Evolutionary conservation across 1,139 yeast genomes (phyloP), one percentile per base, ranked within the genome.

Genomic region (Yamadazyma sp.): DNA sequence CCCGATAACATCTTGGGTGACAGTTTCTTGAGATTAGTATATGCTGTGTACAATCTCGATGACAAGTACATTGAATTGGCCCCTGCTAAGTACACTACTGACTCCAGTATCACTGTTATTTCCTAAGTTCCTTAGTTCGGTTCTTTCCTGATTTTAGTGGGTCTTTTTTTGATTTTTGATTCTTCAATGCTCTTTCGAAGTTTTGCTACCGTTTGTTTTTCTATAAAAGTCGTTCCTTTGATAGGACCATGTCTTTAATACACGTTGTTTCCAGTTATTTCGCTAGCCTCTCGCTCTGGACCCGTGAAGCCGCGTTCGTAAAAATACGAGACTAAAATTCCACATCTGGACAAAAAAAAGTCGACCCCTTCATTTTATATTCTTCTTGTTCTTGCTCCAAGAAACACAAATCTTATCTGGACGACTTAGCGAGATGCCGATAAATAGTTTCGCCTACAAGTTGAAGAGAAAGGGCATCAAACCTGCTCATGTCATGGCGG

Each of bases 31-130:
- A 73, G 87, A 44, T 69, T 77, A 35, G 89, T 85, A 11, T 88
- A 88, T 56, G 76, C 80, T 39, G 95, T 87, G 32, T 87, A 77
- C 50, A 89, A 88, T 58, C 64, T 86, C 46, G 89, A 84, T 26
- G 76, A 74, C 44, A 60, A 65, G 37, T 76, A 77, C 51, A 66
- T 88, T 21, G 80, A 82, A 1, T 41, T 89, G 37, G 96, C 94
- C 2, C 85, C 76, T 48, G 84, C 82, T n/a, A 63, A 63, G 43
- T 61, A 53, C 41, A 56, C 74, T 10, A 45, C n/a, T 20, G 56
- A 61, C 6, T 73, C 69, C 39, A 56, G 70, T 35, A 67, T 80
- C 10, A 9, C 12, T 29, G 23, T 17, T n/a, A 29, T 29, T 17
- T 16, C 31, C 4, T 29, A 17, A 11, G 20, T 15, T n/a, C n/a